phyloP scores from a whole-genome alignment of 169 alveolate genomes.

The Plasmodium vivax region DNA sequence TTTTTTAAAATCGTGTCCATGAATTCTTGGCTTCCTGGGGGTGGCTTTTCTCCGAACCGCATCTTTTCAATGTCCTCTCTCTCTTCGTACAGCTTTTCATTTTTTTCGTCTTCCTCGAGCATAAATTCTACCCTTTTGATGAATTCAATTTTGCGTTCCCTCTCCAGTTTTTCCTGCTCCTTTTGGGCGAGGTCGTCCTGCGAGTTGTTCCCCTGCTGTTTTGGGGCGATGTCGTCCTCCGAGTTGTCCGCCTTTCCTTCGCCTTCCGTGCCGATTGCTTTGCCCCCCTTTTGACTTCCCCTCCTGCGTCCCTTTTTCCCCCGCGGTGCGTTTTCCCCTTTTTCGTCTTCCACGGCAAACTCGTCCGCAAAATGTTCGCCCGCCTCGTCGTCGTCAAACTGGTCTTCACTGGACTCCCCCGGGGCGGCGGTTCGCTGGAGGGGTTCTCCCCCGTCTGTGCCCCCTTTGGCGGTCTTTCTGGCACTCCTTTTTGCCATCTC shows the following conservation, averaged over 20 bases:
- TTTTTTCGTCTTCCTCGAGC: slow-evolving; percentile 50
- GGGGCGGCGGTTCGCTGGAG: neutral
- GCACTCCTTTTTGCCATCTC: neutral
- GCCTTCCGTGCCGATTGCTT: neutral
- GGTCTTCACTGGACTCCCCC: neutral
- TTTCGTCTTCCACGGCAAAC: neutral
- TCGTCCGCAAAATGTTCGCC: neutral
- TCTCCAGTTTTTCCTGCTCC: slow-evolving; percentile 14
- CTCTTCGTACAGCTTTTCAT: slow-evolving; percentile 25
- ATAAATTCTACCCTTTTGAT: slow-evolving; percentile 49
- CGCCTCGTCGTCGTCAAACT: neutral
- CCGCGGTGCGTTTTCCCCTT: neutral
- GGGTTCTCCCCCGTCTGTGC: neutral
- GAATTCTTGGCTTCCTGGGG: slow-evolving; percentile 49
- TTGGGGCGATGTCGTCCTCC: neutral
- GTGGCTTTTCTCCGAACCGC: slow-evolving; percentile 48
- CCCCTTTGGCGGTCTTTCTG: neutral
- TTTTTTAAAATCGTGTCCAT: slow-evolving; percentile 26
- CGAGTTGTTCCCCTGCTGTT: neutral
- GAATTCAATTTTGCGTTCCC: slow-evolving; percentile 32
- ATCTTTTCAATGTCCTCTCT: slow-evolving; percentile 46
- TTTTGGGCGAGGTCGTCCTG: neutral
- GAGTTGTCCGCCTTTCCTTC: neutral
- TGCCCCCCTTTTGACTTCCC: slow-evolving; percentile 1
- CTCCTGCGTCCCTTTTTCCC: neutral